Percentiles rank a stretch among this genome's conserved stretches.
Evolutionary conservation across 2,329 filamentous ascomycete species (phyloP).

Genomic region (Paracamarosporium sp.): DNA sequence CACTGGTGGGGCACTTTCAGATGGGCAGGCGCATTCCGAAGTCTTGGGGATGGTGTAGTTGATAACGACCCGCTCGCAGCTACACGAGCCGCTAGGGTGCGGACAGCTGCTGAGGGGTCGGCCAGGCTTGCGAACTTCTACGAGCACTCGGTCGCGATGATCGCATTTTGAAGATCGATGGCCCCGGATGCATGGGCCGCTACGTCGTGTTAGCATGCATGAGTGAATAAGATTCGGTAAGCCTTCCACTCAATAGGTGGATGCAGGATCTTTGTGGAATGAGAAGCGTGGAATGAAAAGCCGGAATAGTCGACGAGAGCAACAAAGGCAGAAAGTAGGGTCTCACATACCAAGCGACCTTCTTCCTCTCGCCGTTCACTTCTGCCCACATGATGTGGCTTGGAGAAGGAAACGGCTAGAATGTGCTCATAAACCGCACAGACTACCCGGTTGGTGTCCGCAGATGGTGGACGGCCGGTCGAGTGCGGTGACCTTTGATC

Average conservation of each 20-base stretch:
- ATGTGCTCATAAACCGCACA: slow-evolving; percentile 37
- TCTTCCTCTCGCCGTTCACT: slow-evolving; percentile 74
- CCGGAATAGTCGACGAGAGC: not conserved
- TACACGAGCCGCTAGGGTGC: slow-evolving; percentile 68
- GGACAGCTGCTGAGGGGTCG: slow-evolving; percentile 74
- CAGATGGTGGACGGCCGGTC: not conserved
- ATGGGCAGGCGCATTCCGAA: slow-evolving; percentile 48
- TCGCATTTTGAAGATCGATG: slow-evolving; percentile 79
- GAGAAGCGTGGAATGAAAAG: slow-evolving; percentile 11
- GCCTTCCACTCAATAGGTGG: not conserved
- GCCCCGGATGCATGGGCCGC: slow-evolving; percentile 76
- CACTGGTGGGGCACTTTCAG: slow-evolving; percentile 33
- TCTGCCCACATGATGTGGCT: slow-evolving; percentile 61
- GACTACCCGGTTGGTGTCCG: slow-evolving; percentile 12
- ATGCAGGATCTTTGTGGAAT: not conserved
- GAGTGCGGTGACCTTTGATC: slow-evolving; percentile 1
- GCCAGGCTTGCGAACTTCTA: slow-evolving; percentile 75
- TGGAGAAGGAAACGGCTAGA: slow-evolving; percentile 26
- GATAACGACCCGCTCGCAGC: slow-evolving; percentile 67
- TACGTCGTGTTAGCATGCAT: slow-evolving; percentile 42
- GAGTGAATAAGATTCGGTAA: not conserved
- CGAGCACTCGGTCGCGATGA: slow-evolving; percentile 72
- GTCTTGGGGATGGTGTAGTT: slow-evolving; percentile 51
- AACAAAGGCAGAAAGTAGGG: slow-evolving; percentile 8
- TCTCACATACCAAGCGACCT: slow-evolving; percentile 73